These are phyloP conservation scores for Citrus inodora DNA, from an alignment of 345 rosid species.

Conservation along the genomic window DNA sequence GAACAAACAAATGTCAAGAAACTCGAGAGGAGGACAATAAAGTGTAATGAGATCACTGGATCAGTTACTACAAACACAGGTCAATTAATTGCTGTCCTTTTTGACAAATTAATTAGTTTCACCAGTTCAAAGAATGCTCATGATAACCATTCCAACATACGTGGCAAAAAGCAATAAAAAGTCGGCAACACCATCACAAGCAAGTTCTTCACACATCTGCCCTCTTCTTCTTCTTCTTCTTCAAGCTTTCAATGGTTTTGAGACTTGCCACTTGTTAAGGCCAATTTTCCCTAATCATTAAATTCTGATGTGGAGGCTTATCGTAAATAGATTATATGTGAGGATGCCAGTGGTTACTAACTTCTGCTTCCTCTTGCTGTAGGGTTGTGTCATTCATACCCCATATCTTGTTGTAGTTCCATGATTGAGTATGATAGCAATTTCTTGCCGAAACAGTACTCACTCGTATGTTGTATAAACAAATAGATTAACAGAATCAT, in stretches of 20 bases:
- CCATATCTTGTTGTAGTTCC: background rate
- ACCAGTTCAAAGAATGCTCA: background rate
- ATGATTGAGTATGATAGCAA: background rate
- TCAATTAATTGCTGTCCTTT: background rate
- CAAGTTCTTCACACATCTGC: background rate
- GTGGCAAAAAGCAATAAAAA: background rate
- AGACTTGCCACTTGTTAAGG: background rate
- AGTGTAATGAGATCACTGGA: background rate
- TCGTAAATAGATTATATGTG: slow-evolving; percentile 32
- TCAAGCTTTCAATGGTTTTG: background rate
- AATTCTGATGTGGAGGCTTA: slow-evolving; percentile 62
- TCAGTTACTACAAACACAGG: background rate
- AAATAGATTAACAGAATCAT: background rate
- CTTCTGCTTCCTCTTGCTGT: background rate
- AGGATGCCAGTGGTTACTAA: background rate
- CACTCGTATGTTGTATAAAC: background rate
- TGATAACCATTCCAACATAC: background rate
- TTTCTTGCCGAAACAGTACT: background rate
- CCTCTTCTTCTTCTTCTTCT: background rate
- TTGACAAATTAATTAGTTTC: background rate
- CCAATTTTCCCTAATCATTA: background rate
- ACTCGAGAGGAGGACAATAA: background rate
- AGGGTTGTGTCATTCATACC: background rate
- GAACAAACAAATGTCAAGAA: background rate
- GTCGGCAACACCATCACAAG: background rate